Base-by-base conservation (phyloP, 129 eudicot species). In the Oenanthe sinensis region DNA sequence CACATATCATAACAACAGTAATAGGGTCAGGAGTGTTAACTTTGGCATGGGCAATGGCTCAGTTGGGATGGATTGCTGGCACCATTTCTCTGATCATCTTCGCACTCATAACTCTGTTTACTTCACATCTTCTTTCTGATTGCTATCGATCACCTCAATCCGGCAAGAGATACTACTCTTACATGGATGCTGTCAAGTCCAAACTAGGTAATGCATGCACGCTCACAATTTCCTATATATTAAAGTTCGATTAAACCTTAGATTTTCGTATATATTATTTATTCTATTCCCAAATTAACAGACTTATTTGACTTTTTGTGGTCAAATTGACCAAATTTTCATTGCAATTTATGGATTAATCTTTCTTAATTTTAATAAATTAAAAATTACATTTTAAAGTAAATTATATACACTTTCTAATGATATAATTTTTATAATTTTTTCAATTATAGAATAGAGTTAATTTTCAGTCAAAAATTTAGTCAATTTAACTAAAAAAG, bases 161-260 rank as follows among this genome's bases (percentile, higher is more conserved):
- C 65, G 30, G 65, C 65, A 55, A 55, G 65, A 55, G 67, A 58
- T 7, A 28, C 33, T 58, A 58, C 67, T 58, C 67, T 58, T 58
- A 58, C 67, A 58, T 58, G 67, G 67, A 58, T 58, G 67, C 67
- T 58, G 67, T 58, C 67, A n/a, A 58, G 67, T 22, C 67, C 30
- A 58, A 9, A 22, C 30, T 58, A 58, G 67, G 67, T 58, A 58
- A 58, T 22, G 30, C 8, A 2, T 6, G 24, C 22, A n/a, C 24
- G 22, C 58, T 15, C 16, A 45, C 48, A 45, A 4, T 12, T 17
- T 12, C 15, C 15, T 14, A 47, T 47, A 14, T 14, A 16, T 49
- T 49, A 15, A 6, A 4, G 6, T 20, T 54, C 42, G 5, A 39
- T 39, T 20, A 8, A 20, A n/a, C 14, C n/a, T 58, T 8, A 22